Evolutionary conservation across 148 eudicot genomes (phyloP).

Genomic region (Camellia granthamiana): DNA sequence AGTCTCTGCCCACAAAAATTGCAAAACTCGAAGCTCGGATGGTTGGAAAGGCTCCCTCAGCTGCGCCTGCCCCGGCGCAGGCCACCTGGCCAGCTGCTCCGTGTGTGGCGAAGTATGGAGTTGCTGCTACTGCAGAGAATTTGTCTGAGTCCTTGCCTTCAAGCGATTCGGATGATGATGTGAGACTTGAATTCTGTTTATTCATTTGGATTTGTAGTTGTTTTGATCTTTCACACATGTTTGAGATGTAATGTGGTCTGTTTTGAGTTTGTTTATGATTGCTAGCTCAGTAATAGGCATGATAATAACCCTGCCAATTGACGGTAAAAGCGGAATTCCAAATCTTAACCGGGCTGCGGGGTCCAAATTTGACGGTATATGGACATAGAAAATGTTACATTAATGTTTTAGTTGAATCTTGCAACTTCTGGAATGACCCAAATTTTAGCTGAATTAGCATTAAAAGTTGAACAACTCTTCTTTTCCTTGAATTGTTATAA

Average conservation of each 20-base stretch:
- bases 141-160: conserved; percentile 40
- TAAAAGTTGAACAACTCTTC: background rate
- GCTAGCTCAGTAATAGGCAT: background rate
- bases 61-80: conserved; percentile 30
- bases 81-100: conserved; percentile 34
- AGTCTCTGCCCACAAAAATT: conserved; percentile 70
- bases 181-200: conserved; percentile 31
- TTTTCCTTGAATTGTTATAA: background rate
- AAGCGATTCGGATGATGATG: conserved; percentile 85
- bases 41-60: conserved; percentile 66
- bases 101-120: conserved; percentile 25
- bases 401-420: background rate
- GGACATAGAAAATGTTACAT: background rate
- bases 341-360: background rate
- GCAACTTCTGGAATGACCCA: background rate
- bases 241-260: background rate
- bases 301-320: background rate
- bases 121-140: conserved; percentile 26
- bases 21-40: conserved; percentile 97
- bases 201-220: background rate
- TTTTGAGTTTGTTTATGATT: conserved; percentile 7
- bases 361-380: background rate
- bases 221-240: background rate
- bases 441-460: background rate
- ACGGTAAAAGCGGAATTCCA: background rate